Conservation (phyloP, 139 green algal genomes). For the Mesotaenium endlicherianum region DNA sequence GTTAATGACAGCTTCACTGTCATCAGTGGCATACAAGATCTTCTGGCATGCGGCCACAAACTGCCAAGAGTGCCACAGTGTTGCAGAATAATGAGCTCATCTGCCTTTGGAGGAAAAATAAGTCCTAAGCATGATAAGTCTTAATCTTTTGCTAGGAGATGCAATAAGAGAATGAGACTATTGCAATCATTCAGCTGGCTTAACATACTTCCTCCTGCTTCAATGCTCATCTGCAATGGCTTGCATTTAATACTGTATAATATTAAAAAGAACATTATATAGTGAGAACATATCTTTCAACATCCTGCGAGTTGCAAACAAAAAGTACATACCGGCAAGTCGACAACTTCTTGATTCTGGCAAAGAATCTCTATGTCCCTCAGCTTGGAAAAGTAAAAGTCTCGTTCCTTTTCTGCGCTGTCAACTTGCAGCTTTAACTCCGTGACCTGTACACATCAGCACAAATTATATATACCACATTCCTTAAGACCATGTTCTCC, state of each 20-base stretch:
- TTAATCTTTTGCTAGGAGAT: no score
- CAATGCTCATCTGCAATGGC: no score
- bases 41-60: no score
- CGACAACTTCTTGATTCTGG: constrained; percentile 58
- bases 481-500: neutral
- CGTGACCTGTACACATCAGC: constrained; percentile 56
- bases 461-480: neutral
- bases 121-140: no score
- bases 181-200: no score
- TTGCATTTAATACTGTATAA: neutral
- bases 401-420: constrained; percentile 62
- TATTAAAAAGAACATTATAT: neutral
- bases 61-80: no score
- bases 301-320: neutral
- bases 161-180: no score
- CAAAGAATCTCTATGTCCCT: constrained; percentile 97
- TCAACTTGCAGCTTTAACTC: constrained; percentile 70
- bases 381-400: constrained; percentile 96
- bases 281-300: neutral
- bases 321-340: constrained; percentile 13
- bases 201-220: no score
- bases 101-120: no score
- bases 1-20: no score
- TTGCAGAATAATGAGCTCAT: no score
- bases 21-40: no score